These are phyloP conservation scores for Calonectria montana DNA, from an alignment of 2,329 filamentous ascomycete genomes.

Conservation along the genomic window DNA sequence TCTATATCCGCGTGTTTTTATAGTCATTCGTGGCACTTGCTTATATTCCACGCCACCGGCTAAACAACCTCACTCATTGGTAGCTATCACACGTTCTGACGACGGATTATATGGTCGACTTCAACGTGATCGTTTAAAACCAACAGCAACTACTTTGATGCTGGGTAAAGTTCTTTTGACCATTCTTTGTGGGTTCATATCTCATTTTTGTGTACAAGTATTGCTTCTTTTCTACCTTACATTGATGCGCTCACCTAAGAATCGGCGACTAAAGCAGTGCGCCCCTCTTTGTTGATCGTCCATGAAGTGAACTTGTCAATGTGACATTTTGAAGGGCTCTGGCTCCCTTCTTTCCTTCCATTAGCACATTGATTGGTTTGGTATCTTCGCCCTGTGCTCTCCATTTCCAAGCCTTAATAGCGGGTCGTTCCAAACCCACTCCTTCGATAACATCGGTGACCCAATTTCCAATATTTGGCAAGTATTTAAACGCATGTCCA, in stretches of 20 bases:
- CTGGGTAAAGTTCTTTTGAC: too few species aligned
- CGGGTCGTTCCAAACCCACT: not conserved
- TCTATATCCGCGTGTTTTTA: too few species aligned
- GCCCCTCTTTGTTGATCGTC: slow-evolving; percentile 3
- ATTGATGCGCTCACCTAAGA: not conserved
- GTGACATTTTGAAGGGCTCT: slow-evolving; percentile 24
- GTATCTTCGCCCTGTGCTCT: not conserved
- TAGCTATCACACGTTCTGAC: too few species aligned
- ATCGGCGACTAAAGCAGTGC: not conserved
- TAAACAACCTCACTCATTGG: too few species aligned
- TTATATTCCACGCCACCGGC: too few species aligned
- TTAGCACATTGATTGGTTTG: slow-evolving; percentile 6
- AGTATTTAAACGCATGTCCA: slow-evolving; percentile 72
- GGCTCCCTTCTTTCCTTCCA: slow-evolving; percentile 9
- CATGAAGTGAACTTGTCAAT: slow-evolving; percentile 7
- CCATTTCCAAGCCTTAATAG: slow-evolving; percentile 22
- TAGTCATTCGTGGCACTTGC: too few species aligned
- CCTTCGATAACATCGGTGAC: slow-evolving; percentile 56
- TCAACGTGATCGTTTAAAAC: too few species aligned
- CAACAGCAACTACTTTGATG: too few species aligned
- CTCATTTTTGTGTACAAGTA: too few species aligned
- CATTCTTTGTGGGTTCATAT: too few species aligned
- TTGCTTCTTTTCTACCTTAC: not conserved
- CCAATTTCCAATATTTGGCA: slow-evolving; percentile 67
- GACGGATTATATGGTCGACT: too few species aligned